Conservation (phyloP, 202 grass and related monocot genomes). For the Zizania palustris region DNA sequence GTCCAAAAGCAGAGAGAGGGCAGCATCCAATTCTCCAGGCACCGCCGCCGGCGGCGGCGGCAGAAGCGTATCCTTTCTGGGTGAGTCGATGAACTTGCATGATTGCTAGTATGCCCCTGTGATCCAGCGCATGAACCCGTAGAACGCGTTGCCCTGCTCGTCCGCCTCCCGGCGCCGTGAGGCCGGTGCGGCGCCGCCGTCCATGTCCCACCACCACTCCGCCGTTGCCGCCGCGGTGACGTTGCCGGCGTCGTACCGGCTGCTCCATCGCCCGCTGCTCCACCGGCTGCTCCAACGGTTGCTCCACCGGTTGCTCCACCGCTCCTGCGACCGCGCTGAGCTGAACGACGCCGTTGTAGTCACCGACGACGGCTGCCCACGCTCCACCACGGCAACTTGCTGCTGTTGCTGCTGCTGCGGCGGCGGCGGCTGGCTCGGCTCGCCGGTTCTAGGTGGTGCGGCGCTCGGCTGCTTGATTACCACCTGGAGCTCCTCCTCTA, state of each 20-base stretch:
- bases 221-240: slow-evolving; percentile 47
- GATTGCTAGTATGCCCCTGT: slow-evolving; percentile 60
- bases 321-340: slow-evolving; percentile 41
- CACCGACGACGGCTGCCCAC: slow-evolving; percentile 39
- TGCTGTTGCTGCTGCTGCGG: too few relatives aligned
- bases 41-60: slow-evolving; percentile 8
- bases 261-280: slow-evolving; percentile 80
- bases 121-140: slow-evolving; percentile 73
- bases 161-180: slow-evolving; percentile 54
- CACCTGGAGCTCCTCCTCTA: slow-evolving; percentile 64
- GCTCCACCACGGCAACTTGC: not conserved
- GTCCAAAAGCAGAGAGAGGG: slow-evolving; percentile 36
- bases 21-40: not conserved
- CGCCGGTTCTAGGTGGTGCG: slow-evolving; percentile 13
- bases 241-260: slow-evolving; percentile 61
- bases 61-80: too few relatives aligned
- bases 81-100: too few relatives aligned
- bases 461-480: slow-evolving; percentile 28
- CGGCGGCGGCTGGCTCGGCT: slow-evolving; percentile 39
- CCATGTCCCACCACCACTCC: slow-evolving; percentile 77
- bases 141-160: slow-evolving; percentile 50
- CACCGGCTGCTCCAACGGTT: slow-evolving; percentile 42
- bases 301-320: slow-evolving; percentile 50
- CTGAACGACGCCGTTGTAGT: slow-evolving; percentile 63
- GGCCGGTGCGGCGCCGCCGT: slow-evolving; percentile 45